A percentile compares a stretch with the other conserved stretches of the same genome.
phyloP scores from a whole-genome alignment of 306 rosid species.

The Gillenia trifoliata region DNA sequence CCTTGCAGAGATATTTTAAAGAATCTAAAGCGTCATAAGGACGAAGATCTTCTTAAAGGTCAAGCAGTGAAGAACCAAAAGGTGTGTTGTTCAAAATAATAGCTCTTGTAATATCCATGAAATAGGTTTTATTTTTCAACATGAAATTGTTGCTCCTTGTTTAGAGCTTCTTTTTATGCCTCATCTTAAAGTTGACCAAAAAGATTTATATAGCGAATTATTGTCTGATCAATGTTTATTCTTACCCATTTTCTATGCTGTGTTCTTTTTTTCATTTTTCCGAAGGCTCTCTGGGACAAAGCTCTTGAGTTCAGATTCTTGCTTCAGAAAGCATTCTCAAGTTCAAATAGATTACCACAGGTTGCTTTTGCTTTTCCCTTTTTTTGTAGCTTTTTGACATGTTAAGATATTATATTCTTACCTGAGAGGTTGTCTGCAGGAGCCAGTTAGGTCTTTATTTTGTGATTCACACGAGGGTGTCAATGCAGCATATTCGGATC shows the following conservation, averaged over 20 bases:
- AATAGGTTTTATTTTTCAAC: not conserved
- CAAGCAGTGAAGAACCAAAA: constrained; percentile 80
- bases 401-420: constrained; percentile 13
- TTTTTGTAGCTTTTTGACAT: not conserved
- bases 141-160: not conserved
- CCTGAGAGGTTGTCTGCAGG: constrained; percentile 43
- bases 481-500: constrained; percentile 52
- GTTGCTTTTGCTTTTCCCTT: constrained; percentile 28
- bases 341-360: constrained; percentile 88
- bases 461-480: constrained; percentile 56
- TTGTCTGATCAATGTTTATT: not conserved
- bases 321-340: constrained; percentile 77
- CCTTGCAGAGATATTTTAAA: constrained; percentile 54
- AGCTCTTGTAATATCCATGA: not conserved
- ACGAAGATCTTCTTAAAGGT: constrained; percentile 84
- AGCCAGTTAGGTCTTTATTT: constrained; percentile 52
- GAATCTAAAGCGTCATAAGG: constrained; percentile 77
- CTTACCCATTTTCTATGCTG: not conserved
- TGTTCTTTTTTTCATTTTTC: constrained; percentile 5
- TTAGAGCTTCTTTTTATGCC: too few relatives aligned
- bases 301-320: constrained; percentile 77
- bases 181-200: not conserved
- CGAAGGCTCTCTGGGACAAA: constrained; percentile 81
- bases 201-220: not conserved
- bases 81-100: constrained; percentile 37